Evolutionary conservation across 2,329 filamentous ascomycete genomes (phyloP), one percentile per base, ranked within the genome.

Genomic region (Trichoderma koningii): DNA sequence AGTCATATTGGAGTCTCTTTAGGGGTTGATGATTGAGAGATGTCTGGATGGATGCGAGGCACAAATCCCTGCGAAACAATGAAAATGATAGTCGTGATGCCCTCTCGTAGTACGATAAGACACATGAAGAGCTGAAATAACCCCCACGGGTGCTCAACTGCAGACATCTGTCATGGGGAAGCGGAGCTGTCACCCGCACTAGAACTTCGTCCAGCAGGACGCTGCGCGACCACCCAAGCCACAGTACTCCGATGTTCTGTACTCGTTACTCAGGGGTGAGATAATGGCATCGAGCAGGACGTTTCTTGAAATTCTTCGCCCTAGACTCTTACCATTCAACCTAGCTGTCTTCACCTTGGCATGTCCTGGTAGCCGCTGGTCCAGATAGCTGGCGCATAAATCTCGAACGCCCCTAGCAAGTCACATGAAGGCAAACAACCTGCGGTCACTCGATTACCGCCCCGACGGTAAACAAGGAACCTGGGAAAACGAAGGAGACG

Each of bases 401-500:
- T n/a, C 7, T 17, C 52, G 57, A 7, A 14, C 30, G 10, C 57
- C 57, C 48, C 57, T 52, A 61, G 38, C 38, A 61, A 45, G 57
- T 61, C 57, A 61, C 57, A 61, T 61, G 57, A 61, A 61, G 38
- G 38, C 17, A 28, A 52, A 51, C 17, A 44, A 6, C 5, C 50
- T 63, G 59, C 59, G 59, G 59, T 55, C 59, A 63, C 50, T 63
- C 59, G 48, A 55, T 55, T 63, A 47, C 50, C 59, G 50, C 59
- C 41, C 44, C 50, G 44, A 26, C 47, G 50, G 50, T 47, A 53
- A 41, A 21, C 34, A 38, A 38, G 50, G 34, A 47, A 28, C 14
- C 34, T 14, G 34, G 34, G 5, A 45, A 34, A n/a, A 55, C 41
- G 34, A 62, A 42, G 7, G 7, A 28, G 50, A 55, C 59, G 59